Conservation (phyloP, 2,329 filamentous ascomycete species). For the Samsoniella hepiali region DNA sequence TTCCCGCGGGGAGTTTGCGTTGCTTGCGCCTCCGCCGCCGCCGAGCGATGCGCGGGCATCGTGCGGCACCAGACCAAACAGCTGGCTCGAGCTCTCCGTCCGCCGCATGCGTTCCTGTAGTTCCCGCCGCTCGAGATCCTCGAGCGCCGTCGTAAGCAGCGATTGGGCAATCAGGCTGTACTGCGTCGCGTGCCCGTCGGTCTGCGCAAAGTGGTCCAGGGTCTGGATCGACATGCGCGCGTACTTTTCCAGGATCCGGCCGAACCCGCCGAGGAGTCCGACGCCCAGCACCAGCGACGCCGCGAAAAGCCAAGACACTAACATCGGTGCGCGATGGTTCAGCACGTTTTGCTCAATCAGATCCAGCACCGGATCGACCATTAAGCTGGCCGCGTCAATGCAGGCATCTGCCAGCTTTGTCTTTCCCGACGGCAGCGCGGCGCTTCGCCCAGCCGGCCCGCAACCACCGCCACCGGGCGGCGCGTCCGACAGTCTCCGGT, state of each 20-base stretch:
- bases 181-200: constrained; percentile 49
- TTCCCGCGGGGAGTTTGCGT: constrained; percentile 3
- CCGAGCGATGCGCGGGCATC: neutral
- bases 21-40: neutral
- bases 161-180: constrained; percentile 54
- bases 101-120: constrained; percentile 44
- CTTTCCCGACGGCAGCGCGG: constrained; percentile 38
- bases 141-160: constrained; percentile 43
- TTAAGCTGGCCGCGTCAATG: constrained; percentile 52
- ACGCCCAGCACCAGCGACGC: constrained; percentile 51
- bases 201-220: constrained; percentile 47
- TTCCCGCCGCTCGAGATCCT: constrained; percentile 47
- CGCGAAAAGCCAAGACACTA: constrained; percentile 54
- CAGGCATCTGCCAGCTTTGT: constrained; percentile 52
- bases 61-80: constrained; percentile 48
- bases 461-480: constrained; percentile 10
- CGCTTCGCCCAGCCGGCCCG: neutral
- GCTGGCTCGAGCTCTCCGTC: constrained; percentile 49
- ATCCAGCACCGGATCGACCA: constrained; percentile 48
- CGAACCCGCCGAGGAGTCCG: constrained; percentile 50
- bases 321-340: constrained; percentile 45
- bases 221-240: constrained; percentile 45
- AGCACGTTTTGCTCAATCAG: constrained; percentile 41
- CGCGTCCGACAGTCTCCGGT: constrained; percentile 41
- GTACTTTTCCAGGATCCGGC: constrained; percentile 50